Percentiles rank a stretch among this genome's conserved stretches.
These are phyloP conservation scores for Hanseniaspora clermontiae DNA, from an alignment of 805 yeast genomes.

Conservation along the genomic window DNA sequence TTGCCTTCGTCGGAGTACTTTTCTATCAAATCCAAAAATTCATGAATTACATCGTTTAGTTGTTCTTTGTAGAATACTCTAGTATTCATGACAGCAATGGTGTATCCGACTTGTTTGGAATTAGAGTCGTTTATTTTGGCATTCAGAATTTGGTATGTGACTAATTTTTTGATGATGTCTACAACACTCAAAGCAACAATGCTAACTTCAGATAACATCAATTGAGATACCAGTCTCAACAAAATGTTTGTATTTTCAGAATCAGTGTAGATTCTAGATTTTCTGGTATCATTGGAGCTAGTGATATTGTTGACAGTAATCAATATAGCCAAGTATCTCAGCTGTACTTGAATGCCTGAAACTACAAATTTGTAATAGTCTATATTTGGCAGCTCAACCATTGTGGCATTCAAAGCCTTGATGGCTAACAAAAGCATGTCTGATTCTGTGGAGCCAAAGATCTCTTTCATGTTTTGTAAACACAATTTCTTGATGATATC, in stretches of 20 bases:
- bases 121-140: conserved; percentile 20
- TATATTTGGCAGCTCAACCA: conserved; percentile 28
- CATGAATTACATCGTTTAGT: conserved; percentile 65
- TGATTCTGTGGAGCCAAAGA: conserved; percentile 52
- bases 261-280: conserved; percentile 15
- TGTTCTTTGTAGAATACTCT: conserved; percentile 83
- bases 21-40: conserved; percentile 37
- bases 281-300: conserved; percentile 11
- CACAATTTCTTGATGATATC: conserved; percentile 26
- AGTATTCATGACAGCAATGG: conserved; percentile 57
- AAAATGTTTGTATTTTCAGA: conserved; percentile 21
- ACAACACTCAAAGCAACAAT: conserved; percentile 78
- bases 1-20: conserved; percentile 17
- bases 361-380: conserved; percentile 51
- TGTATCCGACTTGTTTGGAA: conserved; percentile 35
- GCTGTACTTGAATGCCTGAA: conserved; percentile 68
- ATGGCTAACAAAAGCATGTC: conserved; percentile 50
- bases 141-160: conserved; percentile 33
- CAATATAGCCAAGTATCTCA: conserved; percentile 51
- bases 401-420: conserved; percentile 36
- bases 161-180: conserved; percentile 54
- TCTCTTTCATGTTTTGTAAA: conserved; percentile 37
- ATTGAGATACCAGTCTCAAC: conserved; percentile 39
- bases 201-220: conserved; percentile 65
- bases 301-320: conserved; percentile 32